These are phyloP conservation scores for Chytriomyces sp. DNA, from an alignment of 192 early-diverging fungal species.

Conservation along the genomic window DNA sequence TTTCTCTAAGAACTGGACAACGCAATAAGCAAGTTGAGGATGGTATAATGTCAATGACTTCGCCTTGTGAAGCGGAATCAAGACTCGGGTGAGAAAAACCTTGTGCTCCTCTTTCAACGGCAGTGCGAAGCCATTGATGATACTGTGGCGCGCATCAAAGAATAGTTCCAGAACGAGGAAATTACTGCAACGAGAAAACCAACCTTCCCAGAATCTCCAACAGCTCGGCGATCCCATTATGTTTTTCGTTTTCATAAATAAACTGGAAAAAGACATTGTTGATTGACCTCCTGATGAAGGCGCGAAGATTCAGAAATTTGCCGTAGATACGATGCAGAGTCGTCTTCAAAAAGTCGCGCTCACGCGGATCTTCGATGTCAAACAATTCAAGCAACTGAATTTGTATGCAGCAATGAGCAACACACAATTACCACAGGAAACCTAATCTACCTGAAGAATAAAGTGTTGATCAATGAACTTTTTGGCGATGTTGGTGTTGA, in stretches of 20 bases:
- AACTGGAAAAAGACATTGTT: slow-evolving; percentile 99
- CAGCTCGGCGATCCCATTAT: slow-evolving; percentile 98
- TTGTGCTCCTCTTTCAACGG: slow-evolving; percentile 99
- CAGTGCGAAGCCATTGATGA: slow-evolving; percentile 99
- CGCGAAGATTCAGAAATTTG: slow-evolving; percentile 95
- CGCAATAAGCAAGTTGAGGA: slow-evolving; percentile 96
- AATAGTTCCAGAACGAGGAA: background rate
- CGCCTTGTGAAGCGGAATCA: slow-evolving; percentile 96
- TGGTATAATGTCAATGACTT: slow-evolving; percentile 94
- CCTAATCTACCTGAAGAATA: slow-evolving; percentile 70
- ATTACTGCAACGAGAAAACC: background rate
- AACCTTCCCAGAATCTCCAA: slow-evolving; percentile 98
- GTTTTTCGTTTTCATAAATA: slow-evolving; percentile 93
- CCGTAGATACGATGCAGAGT: slow-evolving; percentile 98
- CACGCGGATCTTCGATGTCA: slow-evolving; percentile 97
- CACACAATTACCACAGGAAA: background rate
- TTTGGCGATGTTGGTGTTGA: slow-evolving; percentile 94
- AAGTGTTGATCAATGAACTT: slow-evolving; percentile 97
- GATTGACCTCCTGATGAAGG: slow-evolving; percentile 96
- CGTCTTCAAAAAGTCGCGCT: slow-evolving; percentile 98
- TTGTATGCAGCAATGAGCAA: too few species aligned
- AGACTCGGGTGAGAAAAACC: slow-evolving; percentile 87
- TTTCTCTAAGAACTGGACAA: slow-evolving; percentile 98
- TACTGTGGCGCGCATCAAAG: slow-evolving; percentile 61
- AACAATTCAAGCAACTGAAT: slow-evolving; percentile 95